Evolutionary conservation across 164 flowering plant genomes (phyloP).

Genomic region (Sedum album): DNA sequence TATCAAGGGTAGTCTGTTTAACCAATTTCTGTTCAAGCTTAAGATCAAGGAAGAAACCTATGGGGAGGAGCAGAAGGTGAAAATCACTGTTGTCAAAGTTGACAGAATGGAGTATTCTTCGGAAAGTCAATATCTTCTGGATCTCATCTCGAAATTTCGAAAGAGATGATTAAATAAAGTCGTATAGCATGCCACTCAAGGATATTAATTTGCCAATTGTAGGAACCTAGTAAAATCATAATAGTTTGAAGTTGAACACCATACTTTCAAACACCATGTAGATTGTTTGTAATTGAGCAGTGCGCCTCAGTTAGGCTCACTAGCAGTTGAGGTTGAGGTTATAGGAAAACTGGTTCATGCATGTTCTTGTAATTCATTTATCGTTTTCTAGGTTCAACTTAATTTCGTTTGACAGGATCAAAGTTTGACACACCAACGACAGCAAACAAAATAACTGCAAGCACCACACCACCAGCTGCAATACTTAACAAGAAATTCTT

Average conservation of each 20-base stretch:
- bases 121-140: conserved; percentile 49
- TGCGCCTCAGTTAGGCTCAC: background rate
- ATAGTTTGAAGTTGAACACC: background rate
- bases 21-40: conserved; percentile 52
- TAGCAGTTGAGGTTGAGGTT: background rate
- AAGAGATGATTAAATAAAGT: background rate
- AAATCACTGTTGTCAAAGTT: conserved; percentile 71
- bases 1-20: conserved; percentile 40
- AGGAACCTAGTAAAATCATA: background rate
- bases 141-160: conserved; percentile 32
- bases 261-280: background rate
- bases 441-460: conserved; percentile 48
- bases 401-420: conserved; percentile 72
- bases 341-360: background rate
- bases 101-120: conserved; percentile 54
- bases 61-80: conserved; percentile 87
- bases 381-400: background rate
- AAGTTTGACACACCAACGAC: conserved; percentile 72
- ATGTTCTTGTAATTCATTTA: conserved; percentile 1
- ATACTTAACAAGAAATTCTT: conserved; percentile 87
- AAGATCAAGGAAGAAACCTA: conserved; percentile 86
- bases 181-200: background rate
- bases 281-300: background rate
- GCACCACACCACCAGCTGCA: conserved; percentile 64
- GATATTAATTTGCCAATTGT: background rate